Evolutionary conservation across 1,284 basidiomycete species (phyloP).

Genomic region (Coriolopsis trogii): DNA sequence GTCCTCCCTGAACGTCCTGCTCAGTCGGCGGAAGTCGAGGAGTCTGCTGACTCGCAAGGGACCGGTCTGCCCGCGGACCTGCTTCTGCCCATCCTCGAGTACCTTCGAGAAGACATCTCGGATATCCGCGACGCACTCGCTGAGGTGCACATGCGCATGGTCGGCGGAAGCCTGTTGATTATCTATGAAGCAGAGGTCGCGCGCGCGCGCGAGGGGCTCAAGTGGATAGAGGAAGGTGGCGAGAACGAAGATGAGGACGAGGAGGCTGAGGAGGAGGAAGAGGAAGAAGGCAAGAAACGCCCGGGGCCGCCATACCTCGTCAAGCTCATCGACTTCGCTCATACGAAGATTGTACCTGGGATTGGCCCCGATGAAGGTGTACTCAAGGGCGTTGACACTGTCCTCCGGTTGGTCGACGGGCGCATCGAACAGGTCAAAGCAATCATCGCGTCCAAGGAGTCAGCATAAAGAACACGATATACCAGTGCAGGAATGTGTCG

Average conservation of each 20-base stretch:
- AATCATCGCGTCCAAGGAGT: no score
- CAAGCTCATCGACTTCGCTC: slow-evolving; percentile 93
- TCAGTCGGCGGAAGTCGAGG: not conserved
- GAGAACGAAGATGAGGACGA: slow-evolving; percentile 42
- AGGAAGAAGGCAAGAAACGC: slow-evolving; percentile 36
- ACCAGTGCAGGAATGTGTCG: no score
- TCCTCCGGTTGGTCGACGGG: slow-evolving; percentile 60
- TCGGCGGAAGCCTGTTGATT: slow-evolving; percentile 81
- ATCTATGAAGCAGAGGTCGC: slow-evolving; percentile 79
- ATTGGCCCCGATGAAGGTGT: slow-evolving; percentile 83
- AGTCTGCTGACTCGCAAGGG: slow-evolving; percentile 11
- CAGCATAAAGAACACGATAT: no score
- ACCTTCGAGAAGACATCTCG: slow-evolving; percentile 57
- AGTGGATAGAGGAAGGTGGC: slow-evolving; percentile 33
- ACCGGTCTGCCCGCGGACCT: slow-evolving; percentile 57
- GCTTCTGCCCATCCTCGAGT: slow-evolving; percentile 64
- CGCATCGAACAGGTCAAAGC: slow-evolving; percentile 41
- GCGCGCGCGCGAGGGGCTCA: slow-evolving; percentile 45
- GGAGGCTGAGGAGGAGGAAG: slow-evolving; percentile 35
- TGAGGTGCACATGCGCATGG: slow-evolving; percentile 74
- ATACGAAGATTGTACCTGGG: slow-evolving; percentile 72
- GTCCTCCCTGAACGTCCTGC: slow-evolving; percentile 7
- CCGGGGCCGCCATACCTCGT: slow-evolving; percentile 62
- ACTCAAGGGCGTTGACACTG: slow-evolving; percentile 69
- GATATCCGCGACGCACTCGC: slow-evolving; percentile 59